phyloP scores from a whole-genome alignment of 345 rosid species.

The Abelmoschus esculentus region DNA sequence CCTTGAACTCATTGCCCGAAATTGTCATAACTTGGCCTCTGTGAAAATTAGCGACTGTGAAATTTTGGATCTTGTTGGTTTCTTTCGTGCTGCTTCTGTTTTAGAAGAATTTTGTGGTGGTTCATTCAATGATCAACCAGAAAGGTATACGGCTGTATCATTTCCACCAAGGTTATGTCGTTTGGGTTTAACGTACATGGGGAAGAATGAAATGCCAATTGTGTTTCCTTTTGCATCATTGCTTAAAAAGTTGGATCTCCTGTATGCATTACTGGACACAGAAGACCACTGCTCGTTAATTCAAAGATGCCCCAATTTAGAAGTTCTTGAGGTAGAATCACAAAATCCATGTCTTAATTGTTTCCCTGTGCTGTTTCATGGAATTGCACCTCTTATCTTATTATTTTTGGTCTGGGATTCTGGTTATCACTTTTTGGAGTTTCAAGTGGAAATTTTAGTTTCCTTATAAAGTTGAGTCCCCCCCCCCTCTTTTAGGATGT shows the following conservation, averaged over 20 bases:
- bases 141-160: conserved; percentile 33
- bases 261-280: conserved; percentile 69
- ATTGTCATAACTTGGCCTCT: conserved; percentile 57
- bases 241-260: conserved; percentile 78
- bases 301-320: conserved; percentile 75
- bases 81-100: conserved; percentile 55
- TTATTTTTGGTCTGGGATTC: neutral
- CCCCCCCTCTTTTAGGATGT: neutral
- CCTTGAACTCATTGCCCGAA: conserved; percentile 70
- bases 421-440: neutral
- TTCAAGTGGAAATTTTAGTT: neutral
- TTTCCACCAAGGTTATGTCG: conserved; percentile 61
- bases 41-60: conserved; percentile 73
- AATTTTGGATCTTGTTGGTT: conserved; percentile 53
- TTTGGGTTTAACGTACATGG: conserved; percentile 66
- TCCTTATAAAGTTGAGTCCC: neutral
- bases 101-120: conserved; percentile 94
- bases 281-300: conserved; percentile 78
- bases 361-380: neutral
- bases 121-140: conserved; percentile 47
- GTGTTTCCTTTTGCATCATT: conserved; percentile 69
- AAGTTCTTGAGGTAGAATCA: conserved; percentile 78
- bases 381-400: neutral
- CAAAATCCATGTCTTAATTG: neutral
- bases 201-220: conserved; percentile 64